Evolutionary conservation across 169 alveolate species (phyloP).

Genomic region (Toxoplasma gondii): DNA sequence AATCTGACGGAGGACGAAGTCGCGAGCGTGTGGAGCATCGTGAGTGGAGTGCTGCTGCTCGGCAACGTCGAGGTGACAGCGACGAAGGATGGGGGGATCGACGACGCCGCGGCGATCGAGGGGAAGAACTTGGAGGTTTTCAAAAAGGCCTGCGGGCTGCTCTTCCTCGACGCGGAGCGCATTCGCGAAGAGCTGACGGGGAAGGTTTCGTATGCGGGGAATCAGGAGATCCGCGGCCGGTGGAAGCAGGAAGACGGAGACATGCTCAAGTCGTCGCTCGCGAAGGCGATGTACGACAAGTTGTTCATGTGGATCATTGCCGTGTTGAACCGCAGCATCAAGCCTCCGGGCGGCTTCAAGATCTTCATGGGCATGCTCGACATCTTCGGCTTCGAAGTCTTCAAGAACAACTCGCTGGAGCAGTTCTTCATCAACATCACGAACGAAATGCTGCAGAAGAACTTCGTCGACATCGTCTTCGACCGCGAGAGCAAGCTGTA

Average conservation of each 20-base stretch:
- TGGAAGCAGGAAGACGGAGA: conserved; percentile 89
- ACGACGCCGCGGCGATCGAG: conserved; percentile 88
- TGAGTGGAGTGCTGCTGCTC: conserved; percentile 88
- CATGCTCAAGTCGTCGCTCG: conserved; percentile 87
- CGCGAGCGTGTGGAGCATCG: conserved; percentile 85
- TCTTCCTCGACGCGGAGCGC: conserved; percentile 80
- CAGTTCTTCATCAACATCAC: conserved; percentile 97
- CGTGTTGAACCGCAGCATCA: conserved; percentile 92
- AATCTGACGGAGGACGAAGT: conserved; percentile 87
- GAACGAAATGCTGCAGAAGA: conserved; percentile 96
- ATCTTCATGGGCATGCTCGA: conserved; percentile 91
- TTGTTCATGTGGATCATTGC: conserved; percentile 95
- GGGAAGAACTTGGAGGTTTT: conserved; percentile 77
- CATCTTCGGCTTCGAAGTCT: conserved; percentile 98
- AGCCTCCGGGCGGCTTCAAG: conserved; percentile 87
- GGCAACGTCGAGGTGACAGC: conserved; percentile 95
- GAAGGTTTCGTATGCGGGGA: conserved; percentile 87
- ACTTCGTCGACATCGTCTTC: conserved; percentile 84
- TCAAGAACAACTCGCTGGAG: conserved; percentile 96
- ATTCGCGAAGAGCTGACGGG: conserved; percentile 81
- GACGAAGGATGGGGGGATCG: conserved; percentile 83
- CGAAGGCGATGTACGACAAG: conserved; percentile 96
- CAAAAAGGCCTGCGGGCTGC: conserved; percentile 83
- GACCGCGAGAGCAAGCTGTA: conserved; percentile 67
- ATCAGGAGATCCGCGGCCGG: conserved; percentile 84